These are phyloP conservation scores for Trypanosoma brucei DNA, from an alignment of 208 protist genomes.

Conservation along the genomic window DNA sequence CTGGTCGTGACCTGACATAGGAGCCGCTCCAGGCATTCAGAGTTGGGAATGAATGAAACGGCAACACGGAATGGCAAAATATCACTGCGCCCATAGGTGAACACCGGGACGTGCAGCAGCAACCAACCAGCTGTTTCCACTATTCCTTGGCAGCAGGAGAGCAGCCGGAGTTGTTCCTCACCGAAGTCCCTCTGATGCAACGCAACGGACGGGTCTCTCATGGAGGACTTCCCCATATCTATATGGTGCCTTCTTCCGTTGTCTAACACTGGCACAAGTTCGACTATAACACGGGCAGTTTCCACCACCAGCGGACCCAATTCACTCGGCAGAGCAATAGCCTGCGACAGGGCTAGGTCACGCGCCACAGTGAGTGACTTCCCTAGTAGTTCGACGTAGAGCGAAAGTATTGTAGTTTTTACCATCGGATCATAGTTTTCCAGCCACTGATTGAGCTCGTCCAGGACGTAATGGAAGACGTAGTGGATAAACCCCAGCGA, in stretches of 20 bases:
- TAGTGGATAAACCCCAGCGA: constrained; percentile 47
- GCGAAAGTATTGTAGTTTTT: constrained; percentile 41
- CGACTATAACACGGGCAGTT: constrained; percentile 15
- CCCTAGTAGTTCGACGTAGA: constrained; percentile 66
- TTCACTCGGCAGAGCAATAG: constrained; percentile 31
- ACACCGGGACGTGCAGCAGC: constrained; percentile 14
- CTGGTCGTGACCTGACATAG: constrained; percentile 59
- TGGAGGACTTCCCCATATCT: background rate
- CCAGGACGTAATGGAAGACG: constrained; percentile 50
- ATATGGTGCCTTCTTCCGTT: constrained; percentile 9
- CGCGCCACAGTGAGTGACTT: constrained; percentile 45
- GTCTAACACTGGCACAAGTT: constrained; percentile 21
- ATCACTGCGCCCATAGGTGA: constrained; percentile 31
- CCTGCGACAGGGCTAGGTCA: constrained; percentile 40
- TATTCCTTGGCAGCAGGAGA: constrained; percentile 18
- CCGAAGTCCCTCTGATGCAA: constrained; percentile 12
- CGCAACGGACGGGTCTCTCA: constrained; percentile 17
- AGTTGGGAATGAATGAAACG: constrained; percentile 35
- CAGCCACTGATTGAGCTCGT: constrained; percentile 39
- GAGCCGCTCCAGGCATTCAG: constrained; percentile 32
- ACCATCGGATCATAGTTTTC: constrained; percentile 33
- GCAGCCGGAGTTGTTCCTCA: constrained; percentile 20
- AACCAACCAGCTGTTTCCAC: constrained; percentile 23
- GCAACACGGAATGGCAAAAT: constrained; percentile 56
- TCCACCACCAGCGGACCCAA: constrained; percentile 42